Conservation (phyloP, 176 grass and related monocot species). For the Phoenix roebelenii region DNA sequence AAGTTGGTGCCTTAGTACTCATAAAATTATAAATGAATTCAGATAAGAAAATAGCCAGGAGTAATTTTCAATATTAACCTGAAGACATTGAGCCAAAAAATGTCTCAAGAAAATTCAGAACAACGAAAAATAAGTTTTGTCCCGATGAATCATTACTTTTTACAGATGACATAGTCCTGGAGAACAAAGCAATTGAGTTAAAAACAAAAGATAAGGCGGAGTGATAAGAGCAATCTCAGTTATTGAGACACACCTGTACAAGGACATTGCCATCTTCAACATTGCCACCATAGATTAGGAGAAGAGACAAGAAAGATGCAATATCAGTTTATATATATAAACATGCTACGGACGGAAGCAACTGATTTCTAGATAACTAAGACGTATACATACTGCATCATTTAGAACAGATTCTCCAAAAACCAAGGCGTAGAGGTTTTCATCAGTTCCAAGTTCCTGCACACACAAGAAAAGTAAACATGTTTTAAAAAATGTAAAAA, state of each 20-base stretch:
- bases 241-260: constrained; percentile 66
- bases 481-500: too few relatives aligned
- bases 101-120: constrained; percentile 91
- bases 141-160: constrained; percentile 73
- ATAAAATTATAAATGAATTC: too few relatives aligned
- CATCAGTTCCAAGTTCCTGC: constrained; percentile 87
- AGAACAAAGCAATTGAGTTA: constrained; percentile 16
- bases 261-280: constrained; percentile 96
- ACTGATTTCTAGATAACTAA: constrained; percentile 6
- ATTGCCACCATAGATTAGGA: constrained; percentile 12
- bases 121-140: constrained; percentile 71
- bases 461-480: neutral
- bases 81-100: constrained; percentile 98
- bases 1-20: too few relatives aligned
- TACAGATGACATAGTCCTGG: constrained; percentile 96
- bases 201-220: neutral
- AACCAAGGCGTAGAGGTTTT: constrained; percentile 93
- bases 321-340: constrained; percentile 1
- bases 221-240: constrained; percentile 10
- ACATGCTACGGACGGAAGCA: neutral
- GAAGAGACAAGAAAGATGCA: too few relatives aligned
- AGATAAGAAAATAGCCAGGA: too few relatives aligned
- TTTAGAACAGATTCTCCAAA: constrained; percentile 99
- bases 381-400: constrained; percentile 66
- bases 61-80: constrained; percentile 29